Evolutionary conservation across 495 filamentous ascomycete species (phyloP).

Genomic region (Penicillium macrosclerotiorum): DNA sequence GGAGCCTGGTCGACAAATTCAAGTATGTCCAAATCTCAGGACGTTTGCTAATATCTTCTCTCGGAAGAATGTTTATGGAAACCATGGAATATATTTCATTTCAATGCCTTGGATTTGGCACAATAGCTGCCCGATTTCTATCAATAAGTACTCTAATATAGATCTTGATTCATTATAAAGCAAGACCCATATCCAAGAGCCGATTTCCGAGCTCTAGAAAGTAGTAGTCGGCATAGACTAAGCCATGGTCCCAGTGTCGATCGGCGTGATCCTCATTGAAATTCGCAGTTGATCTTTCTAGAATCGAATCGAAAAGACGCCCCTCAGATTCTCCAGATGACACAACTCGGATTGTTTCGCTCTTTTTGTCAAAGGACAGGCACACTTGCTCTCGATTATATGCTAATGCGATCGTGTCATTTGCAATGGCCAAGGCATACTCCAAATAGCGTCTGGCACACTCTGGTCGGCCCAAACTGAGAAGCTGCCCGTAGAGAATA

Average conservation of each 20-base stretch:
- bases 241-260: slow-evolving; percentile 33
- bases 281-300: slow-evolving; percentile 38
- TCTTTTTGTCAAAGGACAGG: background rate
- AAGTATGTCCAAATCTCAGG: too few relatives aligned
- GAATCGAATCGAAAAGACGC: slow-evolving; percentile 18
- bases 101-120: too few relatives aligned
- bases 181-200: slow-evolving; percentile 18
- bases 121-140: too few relatives aligned
- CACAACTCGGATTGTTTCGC: background rate
- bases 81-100: too few relatives aligned
- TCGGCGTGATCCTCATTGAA: slow-evolving; percentile 29
- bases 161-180: too few relatives aligned
- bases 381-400: slow-evolving; percentile 11
- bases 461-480: background rate
- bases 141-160: too few relatives aligned
- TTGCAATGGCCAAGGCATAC: slow-evolving; percentile 31
- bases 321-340: background rate
- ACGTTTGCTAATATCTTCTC: too few relatives aligned
- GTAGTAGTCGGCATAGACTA: slow-evolving; percentile 51
- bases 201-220: slow-evolving; percentile 44
- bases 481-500: slow-evolving; percentile 28
- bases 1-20: too few relatives aligned
- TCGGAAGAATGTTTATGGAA: too few relatives aligned
- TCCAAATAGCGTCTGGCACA: slow-evolving; percentile 22
- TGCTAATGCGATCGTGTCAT: slow-evolving; percentile 31